A percentile compares a stretch with the other conserved stretches of the same genome.
Evolutionary conservation across 2,329 filamentous ascomycete species (phyloP).

Genomic region (Neofusicoccum laricinum): DNA sequence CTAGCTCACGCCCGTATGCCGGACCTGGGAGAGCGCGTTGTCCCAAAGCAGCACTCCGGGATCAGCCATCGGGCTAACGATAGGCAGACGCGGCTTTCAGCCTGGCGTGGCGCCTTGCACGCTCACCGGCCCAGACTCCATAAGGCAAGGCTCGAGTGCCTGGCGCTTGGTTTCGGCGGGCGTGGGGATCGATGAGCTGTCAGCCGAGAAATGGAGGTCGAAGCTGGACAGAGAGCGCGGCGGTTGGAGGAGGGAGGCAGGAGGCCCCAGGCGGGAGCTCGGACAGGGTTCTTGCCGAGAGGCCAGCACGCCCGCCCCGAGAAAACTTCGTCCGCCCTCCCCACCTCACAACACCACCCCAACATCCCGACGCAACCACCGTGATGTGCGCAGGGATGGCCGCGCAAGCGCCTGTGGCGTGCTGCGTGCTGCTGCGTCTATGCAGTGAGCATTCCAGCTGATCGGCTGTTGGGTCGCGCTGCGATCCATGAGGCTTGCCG

Average conservation of each 20-base stretch:
- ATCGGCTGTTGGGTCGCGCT: background rate
- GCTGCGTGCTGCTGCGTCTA: background rate
- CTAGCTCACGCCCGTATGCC: background rate
- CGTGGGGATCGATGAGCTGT: background rate
- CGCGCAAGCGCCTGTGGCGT: background rate
- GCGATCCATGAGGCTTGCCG: too few relatives aligned
- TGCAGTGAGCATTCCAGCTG: background rate
- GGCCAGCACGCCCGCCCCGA: background rate
- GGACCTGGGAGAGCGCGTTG: background rate
- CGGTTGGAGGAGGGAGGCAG: background rate
- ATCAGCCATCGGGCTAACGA: slow-evolving; percentile 4
- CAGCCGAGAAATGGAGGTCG: background rate
- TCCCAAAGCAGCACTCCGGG: background rate
- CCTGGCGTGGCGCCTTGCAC: background rate
- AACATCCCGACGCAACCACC: background rate
- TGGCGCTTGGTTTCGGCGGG: background rate
- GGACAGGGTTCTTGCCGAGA: background rate
- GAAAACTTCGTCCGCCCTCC: background rate
- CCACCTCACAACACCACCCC: background rate
- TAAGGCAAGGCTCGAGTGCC: background rate
- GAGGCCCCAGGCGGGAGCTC: background rate
- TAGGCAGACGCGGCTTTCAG: background rate
- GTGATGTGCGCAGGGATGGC: slow-evolving; percentile 6
- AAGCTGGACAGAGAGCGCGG: too few relatives aligned
- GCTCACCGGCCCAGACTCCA: background rate